These are phyloP conservation scores for Exophiala viscosa DNA, from an alignment of 2,329 filamentous ascomycete species.

Conservation along the genomic window DNA sequence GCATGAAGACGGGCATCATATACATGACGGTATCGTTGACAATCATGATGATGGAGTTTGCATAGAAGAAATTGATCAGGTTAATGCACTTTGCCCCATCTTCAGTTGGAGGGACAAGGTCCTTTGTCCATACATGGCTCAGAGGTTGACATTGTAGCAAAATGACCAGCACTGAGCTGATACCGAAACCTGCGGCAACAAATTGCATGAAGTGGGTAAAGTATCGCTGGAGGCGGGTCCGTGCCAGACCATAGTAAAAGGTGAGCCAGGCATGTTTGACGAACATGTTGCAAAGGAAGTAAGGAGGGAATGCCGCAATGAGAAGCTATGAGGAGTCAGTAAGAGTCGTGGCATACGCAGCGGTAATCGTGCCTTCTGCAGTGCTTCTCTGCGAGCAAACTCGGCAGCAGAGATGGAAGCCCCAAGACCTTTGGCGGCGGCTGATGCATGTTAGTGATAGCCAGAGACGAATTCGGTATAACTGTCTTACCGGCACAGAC, in stretches of 20 bases:
- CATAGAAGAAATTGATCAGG: conserved; percentile 20
- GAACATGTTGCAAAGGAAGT: conserved; percentile 26
- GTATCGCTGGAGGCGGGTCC: conserved; percentile 14
- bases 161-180: conserved; percentile 20
- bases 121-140: conserved; percentile 8
- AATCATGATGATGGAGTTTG: conserved; percentile 22
- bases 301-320: conserved; percentile 19
- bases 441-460: conserved; percentile 10
- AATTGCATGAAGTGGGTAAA: conserved; percentile 23
- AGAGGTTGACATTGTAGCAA: conserved; percentile 19
- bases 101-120: neutral
- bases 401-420: conserved; percentile 15
- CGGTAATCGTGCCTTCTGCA: conserved; percentile 17
- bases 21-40: conserved; percentile 22
- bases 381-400: conserved; percentile 9
- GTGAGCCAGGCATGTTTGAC: conserved; percentile 26
- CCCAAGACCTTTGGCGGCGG: conserved; percentile 22
- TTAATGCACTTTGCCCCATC: conserved; percentile 13
- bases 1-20: conserved; percentile 17
- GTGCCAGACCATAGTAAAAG: conserved; percentile 23
- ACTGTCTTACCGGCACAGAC: conserved; percentile 19
- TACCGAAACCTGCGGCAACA: conserved; percentile 14
- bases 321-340: conserved; percentile 17
- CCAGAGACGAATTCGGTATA: neutral
- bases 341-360: neutral